phyloP scores from a whole-genome alignment of 208 protist species.

The Leishmania braziliensis region DNA sequence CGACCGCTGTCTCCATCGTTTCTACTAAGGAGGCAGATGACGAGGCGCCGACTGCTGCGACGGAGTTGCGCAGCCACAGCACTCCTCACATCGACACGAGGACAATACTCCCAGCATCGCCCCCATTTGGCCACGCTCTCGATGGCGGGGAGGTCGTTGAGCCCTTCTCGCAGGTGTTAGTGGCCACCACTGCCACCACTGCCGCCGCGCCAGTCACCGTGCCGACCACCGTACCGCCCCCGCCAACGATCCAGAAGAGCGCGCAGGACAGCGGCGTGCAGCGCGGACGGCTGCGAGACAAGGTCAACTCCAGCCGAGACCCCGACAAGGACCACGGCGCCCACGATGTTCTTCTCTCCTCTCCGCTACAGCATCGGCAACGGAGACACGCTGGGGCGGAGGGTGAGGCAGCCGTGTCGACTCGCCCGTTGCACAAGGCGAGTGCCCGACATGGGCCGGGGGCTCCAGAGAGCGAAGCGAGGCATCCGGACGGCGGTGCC shows the following conservation, averaged over 20 bases:
- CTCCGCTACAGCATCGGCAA: background rate
- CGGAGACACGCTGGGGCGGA: background rate
- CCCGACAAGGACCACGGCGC: background rate
- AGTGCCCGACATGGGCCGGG: slow-evolving; percentile 3
- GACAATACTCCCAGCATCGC: background rate
- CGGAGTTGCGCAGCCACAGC: background rate
- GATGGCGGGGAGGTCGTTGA: slow-evolving; percentile 25
- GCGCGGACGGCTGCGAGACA: slow-evolving; percentile 5
- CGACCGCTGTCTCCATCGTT: background rate
- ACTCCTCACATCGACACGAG: background rate
- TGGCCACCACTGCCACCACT: background rate
- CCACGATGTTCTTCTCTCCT: background rate
- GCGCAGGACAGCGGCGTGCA: background rate
- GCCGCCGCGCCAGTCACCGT: background rate
- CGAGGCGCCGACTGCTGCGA: background rate
- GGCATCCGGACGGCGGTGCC: background rate
- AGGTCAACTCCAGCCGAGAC: background rate
- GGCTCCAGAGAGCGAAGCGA: background rate
- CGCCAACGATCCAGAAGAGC: background rate
- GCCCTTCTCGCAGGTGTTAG: slow-evolving; percentile 10
- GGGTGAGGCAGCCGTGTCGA: background rate
- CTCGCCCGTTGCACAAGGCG: background rate
- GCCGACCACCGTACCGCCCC: background rate
- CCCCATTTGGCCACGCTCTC: slow-evolving; percentile 2
- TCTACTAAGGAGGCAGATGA: background rate